Base-by-base conservation (phyloP, 345 rosid genomes). In the Populus tremula region DNA sequence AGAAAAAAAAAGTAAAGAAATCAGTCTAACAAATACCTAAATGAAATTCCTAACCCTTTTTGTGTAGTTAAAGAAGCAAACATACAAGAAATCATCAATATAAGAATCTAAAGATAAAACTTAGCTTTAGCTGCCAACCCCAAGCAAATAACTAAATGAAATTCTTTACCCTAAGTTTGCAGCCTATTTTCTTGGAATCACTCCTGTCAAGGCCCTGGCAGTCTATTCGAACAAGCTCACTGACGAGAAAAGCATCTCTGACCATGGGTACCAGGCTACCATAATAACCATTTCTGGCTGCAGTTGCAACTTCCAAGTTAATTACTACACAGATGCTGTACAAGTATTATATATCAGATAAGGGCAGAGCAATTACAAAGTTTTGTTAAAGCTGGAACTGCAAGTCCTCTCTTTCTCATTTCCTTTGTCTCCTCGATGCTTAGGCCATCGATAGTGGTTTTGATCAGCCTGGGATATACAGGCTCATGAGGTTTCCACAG, bases 401-500 rank as follows among this genome's bases (percentile, higher is more conserved):
- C 86, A 35, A 92, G 81, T 41, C 96, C 97, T 77, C 86, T 87
- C 82, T 91, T 93, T 83, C 96, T 90, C 93, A 92, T 93, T 77
- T 87, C 90, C 85, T 91, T 93, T 0, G 98, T 93, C 84, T 93
- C 98, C 70, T 87, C 90, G 0, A 93, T 91, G 82, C 89, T 92
- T 41, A 91, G 81, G 74, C 97, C 96, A 65, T 90, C 96, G 10
- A 91, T 86, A 0, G 97, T 92, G 67, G 99, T 93, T 78, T 91
- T 93, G 79, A 96, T 92, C 80, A 96, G 71, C 87, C 86, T 87
- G 61, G 98, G 97, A 79, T 96, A 93, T 49, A 92, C 84, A 0
- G 97, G 99, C 80, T 96, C 97, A 53, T 92, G 96, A 85, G 96
- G 99, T 82, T 84, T 92, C 98, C 99, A 93, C 86, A 96, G 78